phyloP scores from a whole-genome alignment of 306 rosid species.

The Castanea mollissima region DNA sequence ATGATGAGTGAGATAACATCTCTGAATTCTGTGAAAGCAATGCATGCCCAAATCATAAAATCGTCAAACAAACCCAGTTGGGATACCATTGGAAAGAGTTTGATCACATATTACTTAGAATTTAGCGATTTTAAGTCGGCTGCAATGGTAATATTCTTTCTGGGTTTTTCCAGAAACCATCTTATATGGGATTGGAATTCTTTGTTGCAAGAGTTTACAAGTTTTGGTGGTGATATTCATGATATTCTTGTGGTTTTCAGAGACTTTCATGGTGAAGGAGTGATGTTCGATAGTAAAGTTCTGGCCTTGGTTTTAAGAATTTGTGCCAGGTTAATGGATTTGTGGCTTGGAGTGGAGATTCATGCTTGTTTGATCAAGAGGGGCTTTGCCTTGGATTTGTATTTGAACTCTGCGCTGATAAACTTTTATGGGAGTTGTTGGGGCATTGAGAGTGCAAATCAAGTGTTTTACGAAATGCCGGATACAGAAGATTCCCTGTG shows the following conservation, averaged over 20 bases:
- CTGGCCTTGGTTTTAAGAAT: constrained; percentile 49
- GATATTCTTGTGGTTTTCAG: constrained; percentile 45
- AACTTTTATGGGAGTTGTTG: constrained; percentile 52
- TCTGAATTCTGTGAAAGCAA: constrained; percentile 43
- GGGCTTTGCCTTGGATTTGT: constrained; percentile 53
- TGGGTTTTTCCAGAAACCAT: constrained; percentile 48
- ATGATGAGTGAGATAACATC: constrained; percentile 30
- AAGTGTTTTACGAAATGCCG: constrained; percentile 48
- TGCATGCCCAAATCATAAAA: constrained; percentile 62
- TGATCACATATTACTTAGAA: constrained; percentile 51
- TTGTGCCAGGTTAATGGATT: constrained; percentile 41
- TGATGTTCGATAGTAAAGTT: constrained; percentile 42
- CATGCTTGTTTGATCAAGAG: constrained; percentile 58
- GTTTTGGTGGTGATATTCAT: constrained; percentile 44
- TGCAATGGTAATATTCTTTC: constrained; percentile 39
- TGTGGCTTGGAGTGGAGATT: constrained; percentile 49
- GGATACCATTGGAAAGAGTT: constrained; percentile 28
- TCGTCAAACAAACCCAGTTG: constrained; percentile 28
- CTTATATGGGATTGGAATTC: constrained; percentile 50
- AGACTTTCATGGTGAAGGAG: constrained; percentile 41
- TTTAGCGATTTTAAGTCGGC: constrained; percentile 60
- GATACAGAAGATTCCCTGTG: constrained; percentile 51
- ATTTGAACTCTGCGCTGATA: constrained; percentile 55
- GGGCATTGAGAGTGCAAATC: constrained; percentile 50
- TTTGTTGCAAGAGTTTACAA: constrained; percentile 44